Conservation (phyloP, 805 yeast species). For the Candida vartiovaarae region DNA sequence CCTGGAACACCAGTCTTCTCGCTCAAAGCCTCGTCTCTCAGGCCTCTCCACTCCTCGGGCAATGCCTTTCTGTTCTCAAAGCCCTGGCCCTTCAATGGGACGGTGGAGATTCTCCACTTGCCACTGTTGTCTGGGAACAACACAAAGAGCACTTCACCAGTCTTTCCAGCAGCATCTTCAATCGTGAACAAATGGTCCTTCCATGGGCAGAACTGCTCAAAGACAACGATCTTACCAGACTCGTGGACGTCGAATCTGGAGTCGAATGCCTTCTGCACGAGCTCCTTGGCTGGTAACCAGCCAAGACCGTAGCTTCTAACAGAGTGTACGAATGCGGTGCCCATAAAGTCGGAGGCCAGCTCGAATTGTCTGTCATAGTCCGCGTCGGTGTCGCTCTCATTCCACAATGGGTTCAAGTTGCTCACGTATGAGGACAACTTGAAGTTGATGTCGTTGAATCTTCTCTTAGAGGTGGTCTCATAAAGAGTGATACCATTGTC, state of each 20-base stretch:
- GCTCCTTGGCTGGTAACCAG: slow-evolving; percentile 84
- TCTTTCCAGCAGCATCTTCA: slow-evolving; percentile 52
- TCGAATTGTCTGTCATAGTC: slow-evolving; percentile 60
- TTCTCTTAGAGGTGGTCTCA: slow-evolving; percentile 42
- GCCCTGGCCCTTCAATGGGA: slow-evolving; percentile 69
- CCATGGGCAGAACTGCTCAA: slow-evolving; percentile 88
- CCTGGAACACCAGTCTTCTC: slow-evolving; percentile 74
- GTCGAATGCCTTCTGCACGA: slow-evolving; percentile 66
- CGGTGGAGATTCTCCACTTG: slow-evolving; percentile 87
- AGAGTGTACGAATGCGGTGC: slow-evolving; percentile 62
- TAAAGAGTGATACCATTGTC: slow-evolving; percentile 87
- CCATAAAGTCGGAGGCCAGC: slow-evolving; percentile 77
- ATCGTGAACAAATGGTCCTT: slow-evolving; percentile 79
- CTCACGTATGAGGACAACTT: slow-evolving; percentile 74
- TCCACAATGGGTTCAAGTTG: slow-evolving; percentile 82
- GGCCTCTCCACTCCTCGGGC: slow-evolving; percentile 93
- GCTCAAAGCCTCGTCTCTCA: slow-evolving; percentile 79
- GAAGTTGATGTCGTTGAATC: slow-evolving; percentile 66
- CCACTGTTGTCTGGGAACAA: slow-evolving; percentile 68
- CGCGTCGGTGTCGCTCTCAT: slow-evolving; percentile 55
- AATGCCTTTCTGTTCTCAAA: slow-evolving; percentile 82
- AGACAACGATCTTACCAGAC: slow-evolving; percentile 67
- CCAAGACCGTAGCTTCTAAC: slow-evolving; percentile 70
- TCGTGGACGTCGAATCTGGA: slow-evolving; percentile 50
- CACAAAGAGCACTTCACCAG: slow-evolving; percentile 62